A percentile compares a stretch with the other conserved stretches of the same genome.
Conservation (phyloP, 73 alveolate species). For the Strombidium stylifer region DNA sequence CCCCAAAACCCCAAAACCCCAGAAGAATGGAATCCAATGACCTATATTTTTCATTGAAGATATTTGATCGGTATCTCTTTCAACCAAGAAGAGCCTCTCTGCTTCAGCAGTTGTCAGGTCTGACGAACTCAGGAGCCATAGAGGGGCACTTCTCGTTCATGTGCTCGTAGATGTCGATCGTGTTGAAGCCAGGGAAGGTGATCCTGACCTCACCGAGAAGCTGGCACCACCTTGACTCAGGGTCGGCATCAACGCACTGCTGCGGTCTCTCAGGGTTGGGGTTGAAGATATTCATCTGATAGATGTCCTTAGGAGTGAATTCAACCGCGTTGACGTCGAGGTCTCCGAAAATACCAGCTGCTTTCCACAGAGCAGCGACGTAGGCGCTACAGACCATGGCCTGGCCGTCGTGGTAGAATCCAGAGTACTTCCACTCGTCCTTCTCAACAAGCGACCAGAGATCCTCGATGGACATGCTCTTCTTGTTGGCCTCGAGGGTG, state of each 20-base stretch:
- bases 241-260: constrained; percentile 84
- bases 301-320: constrained; percentile 87
- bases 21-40: too few relatives aligned
- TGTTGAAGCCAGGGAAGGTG: constrained; percentile 74
- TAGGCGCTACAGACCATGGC: constrained; percentile 90
- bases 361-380: constrained; percentile 87
- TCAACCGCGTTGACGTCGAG: constrained; percentile 74
- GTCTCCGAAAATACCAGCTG: constrained; percentile 91
- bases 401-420: constrained; percentile 71
- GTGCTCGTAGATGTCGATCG: constrained; percentile 77
- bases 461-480: constrained; percentile 69
- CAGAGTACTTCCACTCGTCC: constrained; percentile 89
- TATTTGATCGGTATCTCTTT: too few relatives aligned
- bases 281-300: constrained; percentile 75
- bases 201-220: constrained; percentile 89
- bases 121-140: constrained; percentile 73
- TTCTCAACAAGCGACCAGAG: constrained; percentile 79
- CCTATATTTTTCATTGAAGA: too few relatives aligned
- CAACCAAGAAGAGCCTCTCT: too few relatives aligned
- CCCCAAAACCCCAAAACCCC: too few relatives aligned
- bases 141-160: constrained; percentile 91
- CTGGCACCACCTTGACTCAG: constrained; percentile 91
- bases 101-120: constrained; percentile 96
- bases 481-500: constrained; percentile 76
- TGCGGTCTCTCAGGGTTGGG: constrained; percentile 67